Evolutionary conservation across 1,284 basidiomycete species (phyloP).

Genomic region (Malassezia slooffiae): DNA sequence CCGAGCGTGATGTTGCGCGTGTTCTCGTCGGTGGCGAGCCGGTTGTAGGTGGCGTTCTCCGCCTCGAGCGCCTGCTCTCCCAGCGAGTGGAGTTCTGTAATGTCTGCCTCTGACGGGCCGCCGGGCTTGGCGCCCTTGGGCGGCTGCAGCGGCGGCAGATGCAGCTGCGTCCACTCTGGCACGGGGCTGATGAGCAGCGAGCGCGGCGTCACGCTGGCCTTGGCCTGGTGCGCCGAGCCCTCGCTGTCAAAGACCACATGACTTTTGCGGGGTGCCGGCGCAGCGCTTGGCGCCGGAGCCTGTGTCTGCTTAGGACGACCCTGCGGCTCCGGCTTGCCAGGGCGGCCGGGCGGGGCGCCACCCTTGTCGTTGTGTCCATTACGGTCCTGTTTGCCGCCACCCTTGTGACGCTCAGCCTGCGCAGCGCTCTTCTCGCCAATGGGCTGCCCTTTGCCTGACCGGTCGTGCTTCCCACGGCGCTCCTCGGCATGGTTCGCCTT

Average conservation of each 20-base stretch:
- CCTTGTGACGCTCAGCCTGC: too few relatives aligned
- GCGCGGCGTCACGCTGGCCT: not conserved
- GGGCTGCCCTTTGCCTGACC: too few relatives aligned
- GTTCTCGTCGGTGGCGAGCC: conserved; percentile 30
- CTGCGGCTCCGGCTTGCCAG: too few relatives aligned
- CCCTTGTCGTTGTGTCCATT: too few relatives aligned
- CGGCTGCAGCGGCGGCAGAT: conserved; percentile 17
- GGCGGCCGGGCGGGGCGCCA: too few relatives aligned
- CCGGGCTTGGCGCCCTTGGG: conserved; percentile 7
- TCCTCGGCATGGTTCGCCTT: too few relatives aligned
- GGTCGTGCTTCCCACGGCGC: too few relatives aligned
- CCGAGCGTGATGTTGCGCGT: conserved; percentile 28
- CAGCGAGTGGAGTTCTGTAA: conserved; percentile 26
- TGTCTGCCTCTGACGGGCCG: conserved; percentile 14
- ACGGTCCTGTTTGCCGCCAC: too few relatives aligned
- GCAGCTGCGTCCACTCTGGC: conserved; percentile 23
- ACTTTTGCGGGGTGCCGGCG: too few relatives aligned
- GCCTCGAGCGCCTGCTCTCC: conserved; percentile 24
- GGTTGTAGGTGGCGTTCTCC: conserved; percentile 32
- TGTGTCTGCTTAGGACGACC: too few relatives aligned
- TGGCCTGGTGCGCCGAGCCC: conserved; percentile 16
- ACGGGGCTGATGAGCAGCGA: conserved; percentile 25
- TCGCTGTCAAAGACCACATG: conserved; percentile 31
- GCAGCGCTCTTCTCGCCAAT: too few relatives aligned
- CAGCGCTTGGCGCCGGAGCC: too few relatives aligned